Percentiles rank a stretch among this genome's conserved stretches.
phyloP scores from a whole-genome alignment of 139 green algal species.

The Chlorella sp. region DNA sequence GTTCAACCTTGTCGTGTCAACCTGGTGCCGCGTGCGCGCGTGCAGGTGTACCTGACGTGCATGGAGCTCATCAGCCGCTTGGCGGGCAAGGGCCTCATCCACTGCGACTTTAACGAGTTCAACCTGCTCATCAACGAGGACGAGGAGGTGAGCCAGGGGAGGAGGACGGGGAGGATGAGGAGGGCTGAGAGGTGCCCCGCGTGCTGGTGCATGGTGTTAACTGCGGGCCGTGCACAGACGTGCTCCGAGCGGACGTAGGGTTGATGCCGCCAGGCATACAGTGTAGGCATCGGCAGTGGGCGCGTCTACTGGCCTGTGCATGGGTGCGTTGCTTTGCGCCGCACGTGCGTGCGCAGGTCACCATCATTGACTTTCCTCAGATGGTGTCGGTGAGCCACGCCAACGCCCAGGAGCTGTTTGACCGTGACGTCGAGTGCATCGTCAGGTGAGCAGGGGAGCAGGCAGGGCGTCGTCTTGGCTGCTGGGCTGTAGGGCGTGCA shows the following conservation, averaged over 20 bases:
- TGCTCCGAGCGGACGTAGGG: too few species aligned
- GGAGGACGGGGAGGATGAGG: too few species aligned
- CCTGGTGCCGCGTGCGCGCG: constrained; percentile 9
- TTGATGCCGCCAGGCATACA: too few species aligned
- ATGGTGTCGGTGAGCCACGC: constrained; percentile 91
- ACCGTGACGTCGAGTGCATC: constrained; percentile 91
- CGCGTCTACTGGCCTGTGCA: too few species aligned
- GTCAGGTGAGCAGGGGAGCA: constrained; percentile 48
- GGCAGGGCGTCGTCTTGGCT: too few species aligned
- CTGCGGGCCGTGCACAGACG: too few species aligned
- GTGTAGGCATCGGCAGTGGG: too few species aligned
- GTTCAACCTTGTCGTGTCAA: too few species aligned
- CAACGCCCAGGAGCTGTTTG: constrained; percentile 91
- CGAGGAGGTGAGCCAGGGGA: constrained; percentile 8
- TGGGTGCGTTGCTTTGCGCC: too few species aligned
- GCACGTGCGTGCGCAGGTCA: constrained; percentile 58
- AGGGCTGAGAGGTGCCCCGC: too few species aligned
- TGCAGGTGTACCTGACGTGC: constrained; percentile 59
- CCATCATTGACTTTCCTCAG: constrained; percentile 95
- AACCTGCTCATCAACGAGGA: constrained; percentile 74
- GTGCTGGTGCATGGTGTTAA: too few species aligned
- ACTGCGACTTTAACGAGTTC: constrained; percentile 99
- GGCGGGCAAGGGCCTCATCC: constrained; percentile 78
- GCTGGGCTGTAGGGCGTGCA: too few species aligned
- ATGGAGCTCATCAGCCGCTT: constrained; percentile 80